Evolutionary conservation across 106 monocot species (phyloP).

Genomic region (Amphibolis antarctica): DNA sequence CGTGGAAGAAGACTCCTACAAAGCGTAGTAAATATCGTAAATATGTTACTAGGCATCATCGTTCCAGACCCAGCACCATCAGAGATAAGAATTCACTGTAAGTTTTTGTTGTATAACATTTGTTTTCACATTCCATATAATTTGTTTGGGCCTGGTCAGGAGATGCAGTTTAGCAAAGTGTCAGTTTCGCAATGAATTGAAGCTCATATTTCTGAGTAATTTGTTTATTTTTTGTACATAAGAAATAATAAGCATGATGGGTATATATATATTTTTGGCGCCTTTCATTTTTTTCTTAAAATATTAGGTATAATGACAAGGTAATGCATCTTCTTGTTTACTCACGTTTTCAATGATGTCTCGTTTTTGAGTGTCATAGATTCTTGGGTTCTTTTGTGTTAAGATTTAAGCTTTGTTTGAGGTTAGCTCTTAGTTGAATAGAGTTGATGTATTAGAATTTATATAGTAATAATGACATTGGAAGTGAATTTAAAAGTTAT

Average conservation of each 20-base stretch:
- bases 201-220: neutral
- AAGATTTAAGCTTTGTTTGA: no score
- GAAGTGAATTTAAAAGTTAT: no score
- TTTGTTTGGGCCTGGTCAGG: neutral
- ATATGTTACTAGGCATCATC: slow-evolving; percentile 1
- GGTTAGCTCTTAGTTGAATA: no score
- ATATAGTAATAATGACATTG: no score
- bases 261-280: no score
- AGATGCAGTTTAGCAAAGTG: neutral
- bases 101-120: slow-evolving; percentile 5
- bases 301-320: no score
- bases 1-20: neutral
- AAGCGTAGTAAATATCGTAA: neutral
- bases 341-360: no score
- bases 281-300: no score
- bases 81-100: slow-evolving; percentile 4
- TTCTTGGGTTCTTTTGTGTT: no score
- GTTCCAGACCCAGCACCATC: neutral
- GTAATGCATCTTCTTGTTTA: no score
- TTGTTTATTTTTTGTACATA: slow-evolving; percentile 1
- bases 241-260: neutral
- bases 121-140: neutral
- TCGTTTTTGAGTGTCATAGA: no score
- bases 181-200: neutral
- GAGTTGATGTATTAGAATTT: no score